Evolutionary conservation across 1,284 basidiomycete species (phyloP).

Genomic region (Phaffia rhodozyma): DNA sequence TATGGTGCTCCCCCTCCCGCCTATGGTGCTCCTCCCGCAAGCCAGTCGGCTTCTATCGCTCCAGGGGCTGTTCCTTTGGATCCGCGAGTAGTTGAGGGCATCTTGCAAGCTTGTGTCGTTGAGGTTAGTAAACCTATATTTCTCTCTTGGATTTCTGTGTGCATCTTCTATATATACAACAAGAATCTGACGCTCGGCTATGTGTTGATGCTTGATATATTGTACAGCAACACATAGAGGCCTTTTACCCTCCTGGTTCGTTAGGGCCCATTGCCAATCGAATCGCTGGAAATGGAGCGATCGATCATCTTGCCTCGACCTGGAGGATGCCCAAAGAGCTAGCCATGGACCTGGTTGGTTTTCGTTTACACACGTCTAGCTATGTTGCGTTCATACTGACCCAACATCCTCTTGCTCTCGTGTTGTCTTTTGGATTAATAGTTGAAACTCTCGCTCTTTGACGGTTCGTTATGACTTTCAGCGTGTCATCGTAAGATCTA

Average conservation of each 20-base stretch:
- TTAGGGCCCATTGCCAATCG: constrained; percentile 36
- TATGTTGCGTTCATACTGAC: background rate
- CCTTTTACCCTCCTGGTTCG: constrained; percentile 39
- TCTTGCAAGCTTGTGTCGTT: background rate
- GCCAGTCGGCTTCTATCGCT: background rate
- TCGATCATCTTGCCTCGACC: constrained; percentile 34
- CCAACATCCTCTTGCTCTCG: background rate
- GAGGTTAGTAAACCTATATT: constrained; percentile 17
- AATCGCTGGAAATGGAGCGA: constrained; percentile 33
- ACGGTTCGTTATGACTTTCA: constrained; percentile 20
- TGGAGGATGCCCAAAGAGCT: constrained; percentile 36
- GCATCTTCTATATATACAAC: background rate
- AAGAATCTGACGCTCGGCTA: background rate
- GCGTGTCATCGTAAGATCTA: background rate
- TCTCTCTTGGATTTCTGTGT: background rate
- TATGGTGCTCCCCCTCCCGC: constrained; percentile 20
- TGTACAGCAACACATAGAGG: constrained; percentile 34
- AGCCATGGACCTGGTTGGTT: constrained; percentile 31
- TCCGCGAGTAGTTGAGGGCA: constrained; percentile 3
- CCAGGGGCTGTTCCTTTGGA: background rate
- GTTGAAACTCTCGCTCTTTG: constrained; percentile 36
- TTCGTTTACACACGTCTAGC: background rate
- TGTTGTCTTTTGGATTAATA: too few species aligned
- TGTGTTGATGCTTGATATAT: too few species aligned
- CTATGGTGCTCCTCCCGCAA: background rate